A percentile compares a stretch with the other conserved stretches of the same genome.
Evolutionary conservation across 306 rosid genomes (phyloP).

Genomic region (Acacia confusa): DNA sequence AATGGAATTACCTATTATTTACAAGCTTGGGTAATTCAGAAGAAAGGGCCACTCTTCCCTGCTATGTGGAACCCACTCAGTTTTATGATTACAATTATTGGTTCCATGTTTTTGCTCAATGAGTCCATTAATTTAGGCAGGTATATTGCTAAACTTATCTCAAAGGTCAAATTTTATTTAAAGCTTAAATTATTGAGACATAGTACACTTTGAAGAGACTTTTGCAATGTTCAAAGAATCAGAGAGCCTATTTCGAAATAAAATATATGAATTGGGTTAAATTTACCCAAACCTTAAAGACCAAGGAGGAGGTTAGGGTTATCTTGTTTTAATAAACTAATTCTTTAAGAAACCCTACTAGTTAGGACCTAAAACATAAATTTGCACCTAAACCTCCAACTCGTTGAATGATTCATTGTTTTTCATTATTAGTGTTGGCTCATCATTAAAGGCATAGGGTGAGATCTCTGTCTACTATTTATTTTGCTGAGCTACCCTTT

Average conservation of each 20-base stretch:
- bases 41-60: constrained; percentile 47
- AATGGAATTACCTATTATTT: constrained; percentile 24
- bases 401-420: background rate
- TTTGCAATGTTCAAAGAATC: background rate
- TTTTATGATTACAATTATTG: constrained; percentile 41
- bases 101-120: constrained; percentile 39
- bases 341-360: background rate
- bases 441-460: background rate
- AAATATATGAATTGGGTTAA: background rate
- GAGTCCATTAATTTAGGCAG: constrained; percentile 42
- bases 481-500: background rate
- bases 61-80: constrained; percentile 55
- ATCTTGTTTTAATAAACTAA: background rate
- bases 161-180: background rate
- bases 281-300: background rate
- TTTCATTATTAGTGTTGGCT: background rate
- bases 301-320: background rate
- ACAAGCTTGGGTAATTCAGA: constrained; percentile 36
- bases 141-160: background rate
- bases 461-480: background rate
- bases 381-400: background rate
- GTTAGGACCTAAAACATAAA: background rate
- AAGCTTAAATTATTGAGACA: background rate
- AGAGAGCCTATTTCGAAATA: background rate
- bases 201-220: background rate